Evolutionary conservation across 305 asterid species (phyloP).

Genomic region (Solanum chacoense): DNA sequence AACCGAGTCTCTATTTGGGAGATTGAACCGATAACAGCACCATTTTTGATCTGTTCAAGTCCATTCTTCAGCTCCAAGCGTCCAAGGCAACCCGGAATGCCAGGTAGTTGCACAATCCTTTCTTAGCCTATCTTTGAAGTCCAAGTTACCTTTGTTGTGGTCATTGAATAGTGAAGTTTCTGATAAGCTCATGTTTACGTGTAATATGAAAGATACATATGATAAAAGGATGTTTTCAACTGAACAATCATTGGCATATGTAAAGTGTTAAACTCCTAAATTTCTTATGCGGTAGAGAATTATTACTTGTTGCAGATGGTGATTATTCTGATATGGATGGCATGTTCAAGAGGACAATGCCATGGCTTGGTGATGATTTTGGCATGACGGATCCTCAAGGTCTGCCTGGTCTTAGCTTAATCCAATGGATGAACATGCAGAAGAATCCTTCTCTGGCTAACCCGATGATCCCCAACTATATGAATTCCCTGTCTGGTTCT

Average conservation of each 20-base stretch:
- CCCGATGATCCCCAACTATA: slow-evolving; percentile 45
- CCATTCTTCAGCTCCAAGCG: slow-evolving; percentile 68
- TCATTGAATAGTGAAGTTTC: slow-evolving; percentile 7
- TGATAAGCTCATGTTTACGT: background rate
- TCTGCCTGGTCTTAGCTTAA: slow-evolving; percentile 71
- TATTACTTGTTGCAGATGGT: slow-evolving; percentile 52
- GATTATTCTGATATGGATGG: slow-evolving; percentile 57
- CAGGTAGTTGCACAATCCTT: slow-evolving; percentile 35
- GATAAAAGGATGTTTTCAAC: background rate
- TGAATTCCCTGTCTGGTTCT: slow-evolving; percentile 45
- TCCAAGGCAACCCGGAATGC: slow-evolving; percentile 85
- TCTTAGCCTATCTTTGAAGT: slow-evolving; percentile 9
- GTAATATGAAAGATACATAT: background rate
- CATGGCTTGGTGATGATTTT: slow-evolving; percentile 74
- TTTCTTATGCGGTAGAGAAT: background rate
- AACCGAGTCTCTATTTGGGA: slow-evolving; percentile 94
- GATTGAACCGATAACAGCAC: slow-evolving; percentile 99
- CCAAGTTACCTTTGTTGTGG: slow-evolving; percentile 17
- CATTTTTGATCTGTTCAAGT: slow-evolving; percentile 79
- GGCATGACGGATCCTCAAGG: slow-evolving; percentile 67
- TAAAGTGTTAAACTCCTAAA: background rate
- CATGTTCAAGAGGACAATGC: slow-evolving; percentile 58
- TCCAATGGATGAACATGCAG: slow-evolving; percentile 96
- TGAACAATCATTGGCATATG: background rate
- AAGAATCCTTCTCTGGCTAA: slow-evolving; percentile 46